phyloP scores from a whole-genome alignment of 176 grass and related monocot species.

The Otatea glauca region DNA sequence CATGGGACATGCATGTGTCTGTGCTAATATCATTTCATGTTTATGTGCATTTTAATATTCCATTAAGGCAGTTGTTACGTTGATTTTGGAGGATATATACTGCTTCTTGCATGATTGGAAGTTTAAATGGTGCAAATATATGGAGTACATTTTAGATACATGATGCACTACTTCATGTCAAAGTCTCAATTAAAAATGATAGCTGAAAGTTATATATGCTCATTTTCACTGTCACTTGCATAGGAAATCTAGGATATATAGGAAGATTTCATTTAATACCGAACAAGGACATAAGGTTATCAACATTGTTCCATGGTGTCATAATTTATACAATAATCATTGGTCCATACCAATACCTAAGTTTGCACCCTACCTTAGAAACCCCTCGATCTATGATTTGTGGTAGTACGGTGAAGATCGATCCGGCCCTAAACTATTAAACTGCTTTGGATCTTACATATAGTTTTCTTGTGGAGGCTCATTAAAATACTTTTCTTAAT shows the following conservation, averaged over 20 bases:
- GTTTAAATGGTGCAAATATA: background rate
- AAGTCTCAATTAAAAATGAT: background rate
- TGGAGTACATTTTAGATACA: background rate
- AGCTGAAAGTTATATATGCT: background rate
- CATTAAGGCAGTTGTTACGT: background rate
- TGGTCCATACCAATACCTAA: background rate
- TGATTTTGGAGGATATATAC: background rate
- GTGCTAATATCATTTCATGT: background rate
- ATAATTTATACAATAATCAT: background rate
- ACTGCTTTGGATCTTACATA: background rate
- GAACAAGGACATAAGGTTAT: background rate
- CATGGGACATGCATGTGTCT: slow-evolving; percentile 43
- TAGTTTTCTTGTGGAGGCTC: background rate
- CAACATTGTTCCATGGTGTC: background rate
- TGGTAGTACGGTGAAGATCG: background rate
- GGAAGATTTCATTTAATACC: background rate
- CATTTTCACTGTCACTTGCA: background rate
- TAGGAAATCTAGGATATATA: background rate
- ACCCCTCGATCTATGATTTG: background rate
- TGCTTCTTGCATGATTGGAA: background rate
- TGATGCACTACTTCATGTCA: background rate
- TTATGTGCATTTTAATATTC: background rate
- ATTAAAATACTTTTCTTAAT: background rate
- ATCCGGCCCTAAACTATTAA: background rate
- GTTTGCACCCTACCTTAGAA: background rate